Percentiles rank a stretch among this genome's conserved stretches.
Evolutionary conservation across 768 basidiomycete species (phyloP).

Genomic region (Paxillus ammoniavirescens): DNA sequence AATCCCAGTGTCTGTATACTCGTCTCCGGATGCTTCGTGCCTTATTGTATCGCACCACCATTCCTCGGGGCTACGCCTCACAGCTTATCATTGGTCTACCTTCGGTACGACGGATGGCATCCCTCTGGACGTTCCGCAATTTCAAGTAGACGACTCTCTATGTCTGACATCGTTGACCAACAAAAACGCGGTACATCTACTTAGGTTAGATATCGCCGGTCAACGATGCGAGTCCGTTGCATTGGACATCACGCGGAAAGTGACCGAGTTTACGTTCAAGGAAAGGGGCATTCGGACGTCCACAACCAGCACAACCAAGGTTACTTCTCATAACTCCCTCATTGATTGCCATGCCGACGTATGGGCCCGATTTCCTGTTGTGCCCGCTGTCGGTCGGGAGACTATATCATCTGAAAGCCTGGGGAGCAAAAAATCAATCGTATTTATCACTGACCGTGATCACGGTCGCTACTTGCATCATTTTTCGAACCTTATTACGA

Average conservation of each 20-base stretch:
- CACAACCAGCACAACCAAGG: not conserved
- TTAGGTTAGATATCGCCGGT: constrained; percentile 36
- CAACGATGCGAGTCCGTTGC: constrained; percentile 40
- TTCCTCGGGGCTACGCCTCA: constrained; percentile 22
- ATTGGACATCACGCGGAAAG: constrained; percentile 52
- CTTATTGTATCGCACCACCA: constrained; percentile 36
- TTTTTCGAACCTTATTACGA: constrained; percentile 39
- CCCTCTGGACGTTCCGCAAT: constrained; percentile 30
- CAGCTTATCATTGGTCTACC: constrained; percentile 53
- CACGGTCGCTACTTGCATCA: constrained; percentile 34
- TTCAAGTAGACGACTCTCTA: constrained; percentile 20
- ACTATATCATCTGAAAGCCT: constrained; percentile 32
- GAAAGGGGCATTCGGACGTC: constrained; percentile 31
- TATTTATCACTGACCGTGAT: constrained; percentile 39
- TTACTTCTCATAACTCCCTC: constrained; percentile 41
- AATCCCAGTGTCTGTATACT: constrained; percentile 34
- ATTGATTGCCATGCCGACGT: constrained; percentile 51
- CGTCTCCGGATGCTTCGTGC: constrained; percentile 57
- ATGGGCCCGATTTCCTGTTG: constrained; percentile 55
- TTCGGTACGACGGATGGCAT: constrained; percentile 55
- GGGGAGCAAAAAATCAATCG: constrained; percentile 31
- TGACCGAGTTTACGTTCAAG: constrained; percentile 56
- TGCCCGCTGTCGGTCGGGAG: constrained; percentile 43
- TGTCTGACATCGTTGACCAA: constrained; percentile 46
- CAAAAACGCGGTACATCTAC: constrained; percentile 41